Base-by-base conservation (phyloP, 179 eudicot species). In the Patellifolia procumbens region DNA sequence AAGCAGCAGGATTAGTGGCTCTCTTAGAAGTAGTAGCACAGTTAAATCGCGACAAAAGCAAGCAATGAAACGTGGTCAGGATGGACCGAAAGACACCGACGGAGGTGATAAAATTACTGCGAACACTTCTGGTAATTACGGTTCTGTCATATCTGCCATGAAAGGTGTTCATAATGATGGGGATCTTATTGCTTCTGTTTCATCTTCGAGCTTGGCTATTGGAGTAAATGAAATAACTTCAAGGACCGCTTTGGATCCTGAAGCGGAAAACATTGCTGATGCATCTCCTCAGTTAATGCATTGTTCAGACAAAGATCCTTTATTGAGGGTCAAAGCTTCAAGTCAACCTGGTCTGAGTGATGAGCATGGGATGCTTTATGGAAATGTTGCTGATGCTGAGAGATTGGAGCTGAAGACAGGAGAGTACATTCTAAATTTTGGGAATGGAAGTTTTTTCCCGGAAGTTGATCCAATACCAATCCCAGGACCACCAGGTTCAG, bases 401-500 rank as follows among this genome's bases (percentile, higher is more conserved):
- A 39, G 73, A 62, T 49, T 74, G 42, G 82, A 66, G 28, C 72
- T 72, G 15, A 60, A 83, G 74, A 51, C 48, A 43, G 81, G 76
- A 19, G 88, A 78, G 75, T 62, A 58, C 56, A 83, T 73, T 75
- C 75, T 76, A 45, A 75, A 66, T 65, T 82, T 79, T 32, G 84
- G 55, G 66, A 74, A 70, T 53, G 85, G 81, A 76, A 81, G 58
- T 82, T 87, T 82, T 76, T n/a, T n/a, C n/a, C 75, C 71, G 22
- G 88, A 74, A 70, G 85, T 88, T 32, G 96, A 94, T 71, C 88
- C 91, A 19, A 92, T 94, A 74, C 89, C 90, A 46, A 92, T 94
- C 76, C 97, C 98, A 0, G 97, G 96, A 56, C 98, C 97, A 65
- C 97, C 98, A 17, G 98, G 98, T 62, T 92, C 93, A 31, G 91